Evolutionary conservation across 2,329 filamentous ascomycete species (phyloP), one percentile per base, ranked within the genome.

Genomic region (Westerdykella ornata): DNA sequence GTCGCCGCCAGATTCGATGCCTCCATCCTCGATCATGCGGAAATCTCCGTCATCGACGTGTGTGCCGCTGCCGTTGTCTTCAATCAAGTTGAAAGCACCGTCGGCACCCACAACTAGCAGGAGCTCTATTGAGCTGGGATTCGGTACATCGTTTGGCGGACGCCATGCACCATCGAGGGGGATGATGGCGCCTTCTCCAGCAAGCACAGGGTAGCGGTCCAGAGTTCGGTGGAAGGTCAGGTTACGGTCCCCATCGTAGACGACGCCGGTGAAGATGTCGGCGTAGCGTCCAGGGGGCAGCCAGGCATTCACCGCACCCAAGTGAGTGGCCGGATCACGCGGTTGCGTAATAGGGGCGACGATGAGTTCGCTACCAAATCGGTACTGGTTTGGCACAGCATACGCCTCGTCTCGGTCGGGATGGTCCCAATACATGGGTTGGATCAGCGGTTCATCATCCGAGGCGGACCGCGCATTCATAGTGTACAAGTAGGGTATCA

Each of bases 391-490:
- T 0, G 72, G 73, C 0, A 75, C 68, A 1, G 58, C 51, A 57
- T 82, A 82, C 0, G 79, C 77, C 42, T 75, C 72, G 1, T 76
- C 69, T 0, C 57, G 52, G 1, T 71, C 65, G 0, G 76, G 74
- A 45, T 75, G 73, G 33, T 70, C 68, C 79, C 79, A 83, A 63
- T 83, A 83, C 66, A 83, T 68, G 1, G 80, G 80, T 54, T 77
- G 74, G 1, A 82, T 60, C 2, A 82, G 57, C 0, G 78, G 78
- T 37, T 74, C 67, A 32, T 70, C 69, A 1, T 72, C 52, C 1
- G 59, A 58, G 0, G 68, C 66, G 1, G 69, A 69, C 8, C 64
- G 59, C 1, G 71, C 67, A 45, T 79, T 81, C 67, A 76, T 74
- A 0, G 74, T 75, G 58, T 81, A 76, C 2, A 82, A 61, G 46